Conservation (phyloP, 495 filamentous ascomycete species). For the Amniculicola lignicola region DNA sequence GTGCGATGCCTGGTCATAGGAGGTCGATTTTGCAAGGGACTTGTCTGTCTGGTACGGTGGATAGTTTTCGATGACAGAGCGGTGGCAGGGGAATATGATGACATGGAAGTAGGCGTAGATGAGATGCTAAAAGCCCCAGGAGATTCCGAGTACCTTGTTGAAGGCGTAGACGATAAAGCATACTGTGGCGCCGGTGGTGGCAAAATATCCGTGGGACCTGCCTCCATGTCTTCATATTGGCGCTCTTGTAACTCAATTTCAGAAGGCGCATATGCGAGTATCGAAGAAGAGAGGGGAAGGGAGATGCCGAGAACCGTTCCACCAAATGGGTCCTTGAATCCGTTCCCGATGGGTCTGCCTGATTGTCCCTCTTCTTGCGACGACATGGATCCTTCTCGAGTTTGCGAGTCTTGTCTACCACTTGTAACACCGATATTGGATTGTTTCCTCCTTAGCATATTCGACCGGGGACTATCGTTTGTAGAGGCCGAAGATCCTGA, state of each 20-base stretch:
- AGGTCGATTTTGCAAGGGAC: conserved; percentile 63
- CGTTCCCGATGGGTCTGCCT: conserved; percentile 25
- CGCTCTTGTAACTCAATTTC: conserved; percentile 6
- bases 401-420: conserved; percentile 16
- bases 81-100: conserved; percentile 88
- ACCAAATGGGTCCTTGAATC: conserved; percentile 30
- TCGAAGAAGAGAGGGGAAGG: conserved; percentile 35
- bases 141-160: conserved; percentile 90
- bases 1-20: conserved; percentile 63
- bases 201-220: conserved; percentile 28
- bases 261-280: conserved; percentile 12
- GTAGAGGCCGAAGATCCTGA: conserved; percentile 44
- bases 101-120: conserved; percentile 92
- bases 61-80: conserved; percentile 58
- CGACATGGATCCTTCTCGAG: conserved; percentile 24
- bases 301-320: conserved; percentile 41
- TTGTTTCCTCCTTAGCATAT: conserved; percentile 37
- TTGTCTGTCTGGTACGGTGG: conserved; percentile 59
- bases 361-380: conserved; percentile 29
- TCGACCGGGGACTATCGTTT: conserved; percentile 40
- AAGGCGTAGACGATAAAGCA: conserved; percentile 60
- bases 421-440: conserved; percentile 33
- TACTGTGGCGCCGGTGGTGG: conserved; percentile 35
- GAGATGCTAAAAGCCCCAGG: conserved; percentile 86
- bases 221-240: conserved; percentile 11